Evolutionary conservation across 345 rosid species (phyloP), one percentile per base, ranked within the genome.

Genomic region (Eucalyptus tenuipes): DNA sequence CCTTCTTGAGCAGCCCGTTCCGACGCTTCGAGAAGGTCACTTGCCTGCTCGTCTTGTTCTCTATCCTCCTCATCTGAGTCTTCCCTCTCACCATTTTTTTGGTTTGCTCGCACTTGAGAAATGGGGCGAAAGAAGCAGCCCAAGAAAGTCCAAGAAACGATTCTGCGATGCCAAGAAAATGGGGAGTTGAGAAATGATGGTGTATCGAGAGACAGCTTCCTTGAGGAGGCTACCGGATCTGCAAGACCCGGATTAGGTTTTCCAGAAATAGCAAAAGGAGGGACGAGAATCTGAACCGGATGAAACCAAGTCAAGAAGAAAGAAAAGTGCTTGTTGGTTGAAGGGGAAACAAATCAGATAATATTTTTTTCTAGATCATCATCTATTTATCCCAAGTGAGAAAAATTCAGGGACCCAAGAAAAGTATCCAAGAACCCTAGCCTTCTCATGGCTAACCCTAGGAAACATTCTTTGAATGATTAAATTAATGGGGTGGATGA

Each of bases 21-120:
- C 90, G 71, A 44, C 90, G 64, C 87, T 88, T 88, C 61, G 90
- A 88, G 66, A 88, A 88, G 44, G 90, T 88, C 61, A 88, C 87
- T 25, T 88, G 88, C 86, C 90, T 88, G 79, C 82, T 85, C 47
- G 82, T 64, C 42, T 27, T 50, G 40, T 48, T 66, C 84, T 88
- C 90, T 29, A 88, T 88, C 84, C 86, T 88, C 90, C 66, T 88
- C 64, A 88, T 4, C 85, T 88, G 82, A 3, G 86, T 88, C 88
- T 88, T 88, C 40, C 86, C 86, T 13, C 89, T 80, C 66, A 53
- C 89, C 89, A 88, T 88, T n/a, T 80, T 71, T 59, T 59, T 24
- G 61, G 50, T 13, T 44, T 27, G 10, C 49, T 45, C 85, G 68
- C 40, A 33, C 59, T 3, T 13, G 87, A 86, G 45, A 87, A 61